Evolutionary conservation across 1,284 basidiomycete species (phyloP).

Genomic region (Pseudomicrostroma phylloplanum): DNA sequence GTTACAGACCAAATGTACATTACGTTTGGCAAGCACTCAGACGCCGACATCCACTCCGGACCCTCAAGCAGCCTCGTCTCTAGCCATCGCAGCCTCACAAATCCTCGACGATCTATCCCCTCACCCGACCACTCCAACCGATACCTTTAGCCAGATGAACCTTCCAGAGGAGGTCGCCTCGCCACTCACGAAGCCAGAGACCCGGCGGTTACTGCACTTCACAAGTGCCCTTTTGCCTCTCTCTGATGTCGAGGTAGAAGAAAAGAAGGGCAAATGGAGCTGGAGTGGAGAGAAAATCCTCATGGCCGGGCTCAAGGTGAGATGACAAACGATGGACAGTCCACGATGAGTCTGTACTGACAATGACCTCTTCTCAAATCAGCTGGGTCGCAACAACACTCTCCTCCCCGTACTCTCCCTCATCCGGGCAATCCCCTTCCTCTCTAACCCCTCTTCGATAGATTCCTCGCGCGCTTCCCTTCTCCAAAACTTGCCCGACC

Average conservation of each 20-base stretch:
- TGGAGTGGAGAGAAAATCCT: slow-evolving; percentile 40
- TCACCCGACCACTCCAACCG: not conserved
- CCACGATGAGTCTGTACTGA: slow-evolving; percentile 16
- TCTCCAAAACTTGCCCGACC: slow-evolving; percentile 1
- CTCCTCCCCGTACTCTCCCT: slow-evolving; percentile 25
- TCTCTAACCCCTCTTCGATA: slow-evolving; percentile 3
- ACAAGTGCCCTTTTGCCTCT: slow-evolving; percentile 28
- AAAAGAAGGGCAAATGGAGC: slow-evolving; percentile 33
- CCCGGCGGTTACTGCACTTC: slow-evolving; percentile 29
- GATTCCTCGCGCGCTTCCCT: not conserved
- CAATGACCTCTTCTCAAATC: slow-evolving; percentile 9
- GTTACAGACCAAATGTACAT: slow-evolving; percentile 13
- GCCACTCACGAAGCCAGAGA: slow-evolving; percentile 18
- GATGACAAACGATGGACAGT: not conserved
- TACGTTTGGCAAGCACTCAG: not conserved
- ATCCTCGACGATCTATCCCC: slow-evolving; percentile 5
- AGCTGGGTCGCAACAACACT: not conserved
- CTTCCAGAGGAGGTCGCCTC: slow-evolving; percentile 12
- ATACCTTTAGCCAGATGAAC: too few relatives aligned
- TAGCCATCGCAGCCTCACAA: not conserved
- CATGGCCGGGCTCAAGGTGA: slow-evolving; percentile 38
- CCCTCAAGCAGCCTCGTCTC: not conserved
- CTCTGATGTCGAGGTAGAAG: slow-evolving; percentile 22
- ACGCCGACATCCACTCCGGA: not conserved
- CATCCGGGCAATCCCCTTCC: slow-evolving; percentile 16